phyloP scores from a whole-genome alignment of 108 stramenopile genomes.

The Cyclotella sp. region DNA sequence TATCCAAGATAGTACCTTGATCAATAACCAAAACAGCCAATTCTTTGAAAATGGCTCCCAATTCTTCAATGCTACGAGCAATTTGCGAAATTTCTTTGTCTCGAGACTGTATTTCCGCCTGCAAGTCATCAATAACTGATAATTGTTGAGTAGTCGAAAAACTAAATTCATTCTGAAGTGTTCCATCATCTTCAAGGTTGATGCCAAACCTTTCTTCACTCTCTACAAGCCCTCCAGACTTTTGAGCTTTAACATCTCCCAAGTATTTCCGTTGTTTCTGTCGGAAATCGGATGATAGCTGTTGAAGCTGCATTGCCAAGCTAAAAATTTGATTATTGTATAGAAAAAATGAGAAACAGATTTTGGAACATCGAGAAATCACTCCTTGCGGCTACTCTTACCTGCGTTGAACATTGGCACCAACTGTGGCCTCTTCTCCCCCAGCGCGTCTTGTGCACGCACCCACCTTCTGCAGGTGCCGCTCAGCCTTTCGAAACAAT shows the following conservation, averaged over 20 bases:
- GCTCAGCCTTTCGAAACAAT: slow-evolving; percentile 91
- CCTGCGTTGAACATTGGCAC: slow-evolving; percentile 88
- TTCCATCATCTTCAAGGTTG: slow-evolving; percentile 66
- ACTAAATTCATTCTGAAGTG: slow-evolving; percentile 54
- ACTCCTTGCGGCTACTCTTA: slow-evolving; percentile 1
- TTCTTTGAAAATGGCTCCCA: slow-evolving; percentile 98
- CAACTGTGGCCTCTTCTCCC: slow-evolving; percentile 86
- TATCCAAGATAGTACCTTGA: slow-evolving; percentile 99
- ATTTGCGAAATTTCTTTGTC: slow-evolving; percentile 95
- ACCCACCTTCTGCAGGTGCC: slow-evolving; percentile 77
- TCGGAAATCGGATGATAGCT: slow-evolving; percentile 90
- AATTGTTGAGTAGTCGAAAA: slow-evolving; percentile 83
- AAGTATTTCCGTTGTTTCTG: slow-evolving; percentile 95
- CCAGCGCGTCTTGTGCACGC: slow-evolving; percentile 79
- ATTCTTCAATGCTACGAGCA: slow-evolving; percentile 96
- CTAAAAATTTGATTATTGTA: slow-evolving; percentile 17
- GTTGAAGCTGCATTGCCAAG: slow-evolving; percentile 95
- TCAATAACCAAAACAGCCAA: slow-evolving; percentile 99
- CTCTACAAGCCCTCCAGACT: slow-evolving; percentile 72
- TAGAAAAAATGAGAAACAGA: neutral
- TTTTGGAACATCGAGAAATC: neutral
- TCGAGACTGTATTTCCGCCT: slow-evolving; percentile 79
- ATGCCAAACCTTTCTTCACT: slow-evolving; percentile 78
- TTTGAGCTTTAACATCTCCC: slow-evolving; percentile 91
- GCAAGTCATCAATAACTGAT: slow-evolving; percentile 86